Conservation (phyloP, 2,329 filamentous ascomycete genomes). For the Epichloe sylvatica region DNA sequence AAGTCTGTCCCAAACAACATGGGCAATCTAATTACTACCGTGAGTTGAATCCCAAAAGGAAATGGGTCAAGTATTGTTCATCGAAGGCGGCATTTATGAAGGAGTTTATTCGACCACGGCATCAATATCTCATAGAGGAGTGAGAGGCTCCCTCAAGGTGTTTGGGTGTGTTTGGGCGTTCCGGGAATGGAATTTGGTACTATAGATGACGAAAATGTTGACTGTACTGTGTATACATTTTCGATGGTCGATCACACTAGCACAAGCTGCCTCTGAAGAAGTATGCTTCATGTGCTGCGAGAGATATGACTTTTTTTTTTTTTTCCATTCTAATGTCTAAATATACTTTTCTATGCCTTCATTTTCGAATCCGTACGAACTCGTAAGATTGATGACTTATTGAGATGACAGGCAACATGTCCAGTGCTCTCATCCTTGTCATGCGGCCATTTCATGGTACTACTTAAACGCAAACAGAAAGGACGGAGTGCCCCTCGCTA, state of each 20-base stretch:
- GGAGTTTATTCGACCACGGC: neutral
- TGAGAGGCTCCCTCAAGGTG: neutral
- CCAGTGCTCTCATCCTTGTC: no score
- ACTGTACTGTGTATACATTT: neutral
- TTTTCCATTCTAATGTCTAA: no score
- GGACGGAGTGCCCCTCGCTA: no score
- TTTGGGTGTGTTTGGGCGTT: neutral
- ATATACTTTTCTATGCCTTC: no score
- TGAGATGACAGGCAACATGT: no score
- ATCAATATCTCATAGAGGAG: neutral
- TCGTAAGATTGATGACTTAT: no score
- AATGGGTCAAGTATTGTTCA: neutral
- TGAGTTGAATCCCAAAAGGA: neutral
- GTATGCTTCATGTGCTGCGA: neutral
- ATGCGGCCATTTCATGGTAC: no score
- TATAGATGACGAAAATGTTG: neutral
- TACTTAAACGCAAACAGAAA: no score
- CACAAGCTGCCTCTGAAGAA: neutral
- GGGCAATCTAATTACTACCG: slow-evolving; percentile 24
- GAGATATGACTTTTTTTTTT: neutral
- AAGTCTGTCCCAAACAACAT: slow-evolving; percentile 27
- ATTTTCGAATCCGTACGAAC: no score
- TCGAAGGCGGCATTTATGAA: neutral
- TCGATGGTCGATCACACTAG: neutral
- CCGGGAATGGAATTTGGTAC: no score